Percentiles rank a stretch among this genome's conserved stretches.
Conservation (phyloP, 495 filamentous ascomycete species). For the Sabuloglossum arenarium region DNA sequence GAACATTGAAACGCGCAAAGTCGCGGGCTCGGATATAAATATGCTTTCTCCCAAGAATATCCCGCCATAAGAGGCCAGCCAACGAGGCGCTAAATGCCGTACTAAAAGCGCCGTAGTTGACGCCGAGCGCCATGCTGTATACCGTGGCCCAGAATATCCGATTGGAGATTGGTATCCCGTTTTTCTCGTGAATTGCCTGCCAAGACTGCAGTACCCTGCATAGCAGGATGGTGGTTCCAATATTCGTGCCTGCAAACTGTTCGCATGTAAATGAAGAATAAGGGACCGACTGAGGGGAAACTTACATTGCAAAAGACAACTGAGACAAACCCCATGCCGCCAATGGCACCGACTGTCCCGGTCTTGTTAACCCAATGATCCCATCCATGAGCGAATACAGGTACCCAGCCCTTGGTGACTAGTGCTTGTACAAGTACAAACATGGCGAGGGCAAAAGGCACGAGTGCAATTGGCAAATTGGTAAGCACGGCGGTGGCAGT, state of each 20-base stretch:
- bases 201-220: conserved; percentile 43
- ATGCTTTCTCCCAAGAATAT: conserved; percentile 40
- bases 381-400: conserved; percentile 45
- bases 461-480: conserved; percentile 37
- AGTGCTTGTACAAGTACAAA: conserved; percentile 47
- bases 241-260: conserved; percentile 50
- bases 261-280: neutral
- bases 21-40: conserved; percentile 34
- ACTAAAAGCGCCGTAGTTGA: conserved; percentile 50
- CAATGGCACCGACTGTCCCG: conserved; percentile 38
- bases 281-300: conserved; percentile 6
- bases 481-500: conserved; percentile 35
- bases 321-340: conserved; percentile 46
- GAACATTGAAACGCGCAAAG: conserved; percentile 41
- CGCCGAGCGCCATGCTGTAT: conserved; percentile 45
- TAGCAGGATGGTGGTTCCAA: conserved; percentile 46
- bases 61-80: conserved; percentile 43
- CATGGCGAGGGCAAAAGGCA: conserved; percentile 46
- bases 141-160: conserved; percentile 45
- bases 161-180: conserved; percentile 24
- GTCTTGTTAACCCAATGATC: conserved; percentile 45
- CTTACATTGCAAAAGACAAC: conserved; percentile 47
- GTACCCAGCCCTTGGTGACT: conserved; percentile 46
- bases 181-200: conserved; percentile 29
- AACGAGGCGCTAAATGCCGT: conserved; percentile 43